phyloP scores from a whole-genome alignment of 495 filamentous ascomycete species.

The Astrocystis sublimbata region DNA sequence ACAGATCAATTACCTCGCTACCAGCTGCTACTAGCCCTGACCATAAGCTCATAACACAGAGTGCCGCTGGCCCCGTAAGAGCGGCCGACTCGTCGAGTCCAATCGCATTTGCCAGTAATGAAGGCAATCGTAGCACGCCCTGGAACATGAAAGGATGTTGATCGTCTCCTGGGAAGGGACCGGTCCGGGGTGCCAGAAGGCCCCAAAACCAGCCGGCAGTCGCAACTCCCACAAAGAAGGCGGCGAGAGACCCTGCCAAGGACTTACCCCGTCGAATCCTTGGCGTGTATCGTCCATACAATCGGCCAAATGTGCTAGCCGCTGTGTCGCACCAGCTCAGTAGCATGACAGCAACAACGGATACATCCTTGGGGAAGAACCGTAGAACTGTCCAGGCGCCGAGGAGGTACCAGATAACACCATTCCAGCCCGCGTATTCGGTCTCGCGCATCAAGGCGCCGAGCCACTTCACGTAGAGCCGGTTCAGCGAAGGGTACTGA shows the following conservation, averaged over 20 bases:
- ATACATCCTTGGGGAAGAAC: conserved; percentile 94
- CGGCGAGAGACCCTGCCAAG: conserved; percentile 82
- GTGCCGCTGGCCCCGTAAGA: conserved; percentile 67
- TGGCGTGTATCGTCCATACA: conserved; percentile 86
- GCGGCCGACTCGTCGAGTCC: conserved; percentile 49
- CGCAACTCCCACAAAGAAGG: conserved; percentile 73
- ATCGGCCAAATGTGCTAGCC: conserved; percentile 85
- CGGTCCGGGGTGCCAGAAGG: conserved; percentile 69
- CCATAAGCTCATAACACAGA: conserved; percentile 83
- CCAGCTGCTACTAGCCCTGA: conserved; percentile 83
- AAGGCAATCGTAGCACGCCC: conserved; percentile 67
- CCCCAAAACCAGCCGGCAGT: conserved; percentile 90
- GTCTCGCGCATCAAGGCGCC: conserved; percentile 96
- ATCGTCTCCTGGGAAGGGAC: conserved; percentile 65
- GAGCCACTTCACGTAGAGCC: conserved; percentile 77
- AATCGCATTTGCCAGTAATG: conserved; percentile 50
- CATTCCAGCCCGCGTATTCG: conserved; percentile 90
- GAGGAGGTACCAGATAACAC: conserved; percentile 93
- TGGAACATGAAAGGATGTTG: conserved; percentile 75
- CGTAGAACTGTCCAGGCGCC: conserved; percentile 83
- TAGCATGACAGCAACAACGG: conserved; percentile 81
- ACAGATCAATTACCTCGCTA: conserved; percentile 89
- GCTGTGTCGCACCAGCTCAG: conserved; percentile 98
- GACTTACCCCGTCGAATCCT: conserved; percentile 85
- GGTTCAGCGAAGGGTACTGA: conserved; percentile 76